phyloP scores from a whole-genome alignment of 768 basidiomycete genomes.

The Leccinum arenicola region DNA sequence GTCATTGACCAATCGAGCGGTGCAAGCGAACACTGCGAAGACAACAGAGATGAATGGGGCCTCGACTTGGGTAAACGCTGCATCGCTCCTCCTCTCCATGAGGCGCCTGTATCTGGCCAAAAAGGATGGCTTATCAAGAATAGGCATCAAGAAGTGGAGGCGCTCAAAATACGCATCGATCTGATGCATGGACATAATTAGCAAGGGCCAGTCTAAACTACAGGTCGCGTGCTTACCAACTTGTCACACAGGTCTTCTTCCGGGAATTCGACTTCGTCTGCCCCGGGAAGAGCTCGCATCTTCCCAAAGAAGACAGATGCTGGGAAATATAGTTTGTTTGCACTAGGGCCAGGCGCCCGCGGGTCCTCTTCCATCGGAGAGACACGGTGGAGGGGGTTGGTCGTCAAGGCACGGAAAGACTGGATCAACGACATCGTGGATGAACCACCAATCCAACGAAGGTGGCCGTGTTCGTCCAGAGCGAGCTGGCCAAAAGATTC shows the following conservation, averaged over 20 bases:
- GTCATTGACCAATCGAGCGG: conserved; percentile 77
- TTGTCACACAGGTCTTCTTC: conserved; percentile 84
- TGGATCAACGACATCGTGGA: conserved; percentile 92
- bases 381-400: conserved; percentile 70
- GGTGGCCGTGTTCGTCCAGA: conserved; percentile 84
- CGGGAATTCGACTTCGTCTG: conserved; percentile 87
- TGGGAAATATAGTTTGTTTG: conserved; percentile 86
- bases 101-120: conserved; percentile 64
- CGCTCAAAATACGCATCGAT: conserved; percentile 85
- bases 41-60: conserved; percentile 77
- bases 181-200: conserved; percentile 40
- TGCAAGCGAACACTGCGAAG: conserved; percentile 89
- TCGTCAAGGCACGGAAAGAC: conserved; percentile 75
- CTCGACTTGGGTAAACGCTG: conserved; percentile 51
- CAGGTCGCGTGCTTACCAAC: conserved; percentile 51
- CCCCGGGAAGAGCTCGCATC: conserved; percentile 73
- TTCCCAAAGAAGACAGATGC: conserved; percentile 86
- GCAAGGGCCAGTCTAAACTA: conserved; percentile 13
- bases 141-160: conserved; percentile 85
- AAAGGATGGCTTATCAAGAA: conserved; percentile 85
- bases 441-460: conserved; percentile 90
- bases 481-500: conserved; percentile 87
- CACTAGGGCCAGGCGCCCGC: conserved; percentile 71
- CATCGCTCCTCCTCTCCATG: conserved; percentile 68
- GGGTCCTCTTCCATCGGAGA: conserved; percentile 87